These are phyloP conservation scores for Auricularia heimuer DNA, from an alignment of 768 basidiomycete species.

Conservation along the genomic window DNA sequence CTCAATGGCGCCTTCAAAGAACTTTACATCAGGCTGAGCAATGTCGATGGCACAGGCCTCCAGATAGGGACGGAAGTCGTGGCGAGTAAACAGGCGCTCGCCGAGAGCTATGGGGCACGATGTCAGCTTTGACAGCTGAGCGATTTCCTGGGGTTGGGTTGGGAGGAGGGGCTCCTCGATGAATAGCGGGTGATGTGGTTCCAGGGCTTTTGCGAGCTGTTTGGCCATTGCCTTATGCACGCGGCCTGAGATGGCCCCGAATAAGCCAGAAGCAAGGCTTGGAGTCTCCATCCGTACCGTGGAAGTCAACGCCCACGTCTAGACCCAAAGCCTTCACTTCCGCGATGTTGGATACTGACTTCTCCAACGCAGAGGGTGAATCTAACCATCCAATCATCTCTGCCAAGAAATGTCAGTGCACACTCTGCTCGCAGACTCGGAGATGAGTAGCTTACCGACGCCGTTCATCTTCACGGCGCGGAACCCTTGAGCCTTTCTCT, in stretches of 20 bases:
- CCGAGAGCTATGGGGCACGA: constrained; percentile 55
- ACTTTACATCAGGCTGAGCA: constrained; percentile 53
- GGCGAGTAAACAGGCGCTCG: constrained; percentile 52
- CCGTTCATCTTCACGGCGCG: constrained; percentile 69
- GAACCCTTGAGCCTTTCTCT: constrained; percentile 52
- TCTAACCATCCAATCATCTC: constrained; percentile 46
- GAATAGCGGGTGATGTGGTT: constrained; percentile 50
- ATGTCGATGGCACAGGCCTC: constrained; percentile 57
- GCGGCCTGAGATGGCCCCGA: constrained; percentile 23
- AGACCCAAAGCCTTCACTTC: constrained; percentile 43
- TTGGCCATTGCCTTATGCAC: constrained; percentile 62
- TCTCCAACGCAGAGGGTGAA: constrained; percentile 42
- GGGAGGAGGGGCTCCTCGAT: constrained; percentile 60
- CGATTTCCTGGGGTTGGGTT: constrained; percentile 50
- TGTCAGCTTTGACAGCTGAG: constrained; percentile 43
- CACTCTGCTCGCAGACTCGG: background rate
- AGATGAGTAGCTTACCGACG: constrained; percentile 27
- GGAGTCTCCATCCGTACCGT: constrained; percentile 21
- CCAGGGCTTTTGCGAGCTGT: constrained; percentile 51
- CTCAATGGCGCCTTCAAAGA: background rate
- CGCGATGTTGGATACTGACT: constrained; percentile 42
- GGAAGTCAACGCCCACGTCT: constrained; percentile 63
- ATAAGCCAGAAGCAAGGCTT: background rate
- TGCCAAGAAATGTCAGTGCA: background rate
- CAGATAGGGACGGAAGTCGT: constrained; percentile 56